Percentiles rank a stretch among this genome's conserved stretches.
Conservation (phyloP, 2,329 filamentous ascomycete genomes). For the Calycina herbarum region DNA sequence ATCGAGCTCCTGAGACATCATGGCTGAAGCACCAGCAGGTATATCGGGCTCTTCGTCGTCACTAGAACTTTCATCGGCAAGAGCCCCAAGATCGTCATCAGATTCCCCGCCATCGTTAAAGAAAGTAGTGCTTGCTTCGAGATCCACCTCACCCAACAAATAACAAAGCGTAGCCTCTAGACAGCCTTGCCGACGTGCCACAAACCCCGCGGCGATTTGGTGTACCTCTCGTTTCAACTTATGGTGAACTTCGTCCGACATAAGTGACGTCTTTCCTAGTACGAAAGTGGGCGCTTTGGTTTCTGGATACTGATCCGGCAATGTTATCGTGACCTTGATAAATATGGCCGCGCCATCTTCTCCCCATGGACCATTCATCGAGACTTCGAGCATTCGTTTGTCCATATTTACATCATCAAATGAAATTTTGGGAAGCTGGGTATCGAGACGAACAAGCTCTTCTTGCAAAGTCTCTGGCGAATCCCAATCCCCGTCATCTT, state of each 20-base stretch:
- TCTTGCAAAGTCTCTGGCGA: conserved; percentile 62
- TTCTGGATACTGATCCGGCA: conserved; percentile 60
- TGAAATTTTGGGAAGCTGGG: conserved; percentile 61
- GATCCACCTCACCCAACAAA: conserved; percentile 61
- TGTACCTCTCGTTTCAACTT: conserved; percentile 56
- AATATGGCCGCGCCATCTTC: conserved; percentile 56
- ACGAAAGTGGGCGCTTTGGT: conserved; percentile 57
- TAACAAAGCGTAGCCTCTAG: conserved; percentile 63
- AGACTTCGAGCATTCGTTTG: conserved; percentile 57
- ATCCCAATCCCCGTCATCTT: conserved; percentile 51
- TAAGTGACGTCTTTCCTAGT: conserved; percentile 62
- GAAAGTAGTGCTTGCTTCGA: conserved; percentile 61
- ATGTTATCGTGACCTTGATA: conserved; percentile 60
- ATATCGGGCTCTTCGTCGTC: conserved; percentile 67
- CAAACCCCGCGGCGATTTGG: conserved; percentile 55
- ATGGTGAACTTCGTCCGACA: conserved; percentile 55
- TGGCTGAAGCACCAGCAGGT: conserved; percentile 42
- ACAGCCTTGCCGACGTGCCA: conserved; percentile 60
- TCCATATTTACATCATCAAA: conserved; percentile 68
- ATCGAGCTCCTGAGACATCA: conserved; percentile 62
- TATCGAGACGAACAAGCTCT: conserved; percentile 62
- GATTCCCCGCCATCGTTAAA: conserved; percentile 57
- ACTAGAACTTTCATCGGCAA: conserved; percentile 78
- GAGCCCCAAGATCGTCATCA: conserved; percentile 56
- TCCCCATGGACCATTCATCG: conserved; percentile 65